A percentile compares a stretch with the other conserved stretches of the same genome.
These are phyloP conservation scores for Rhodotorula kratochvilovae DNA, from an alignment of 768 basidiomycete genomes.

Conservation along the genomic window DNA sequence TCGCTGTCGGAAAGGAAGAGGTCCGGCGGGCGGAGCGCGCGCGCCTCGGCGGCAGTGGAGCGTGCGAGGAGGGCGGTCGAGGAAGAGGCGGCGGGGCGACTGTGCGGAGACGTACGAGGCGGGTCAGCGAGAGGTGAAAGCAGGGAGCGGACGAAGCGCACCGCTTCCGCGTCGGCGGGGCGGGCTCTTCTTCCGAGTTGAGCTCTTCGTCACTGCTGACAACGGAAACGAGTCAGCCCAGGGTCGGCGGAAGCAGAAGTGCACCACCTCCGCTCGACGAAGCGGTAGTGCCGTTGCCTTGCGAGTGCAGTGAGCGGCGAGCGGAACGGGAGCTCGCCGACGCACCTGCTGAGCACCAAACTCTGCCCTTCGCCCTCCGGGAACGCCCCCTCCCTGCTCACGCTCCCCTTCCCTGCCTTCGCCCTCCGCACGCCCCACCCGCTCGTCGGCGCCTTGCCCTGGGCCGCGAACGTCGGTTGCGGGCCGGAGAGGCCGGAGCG, in stretches of 20 bases:
- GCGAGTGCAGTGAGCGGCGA: no score
- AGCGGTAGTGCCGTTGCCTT: not conserved
- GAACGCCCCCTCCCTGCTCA: conserved; percentile 14
- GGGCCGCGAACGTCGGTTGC: not conserved
- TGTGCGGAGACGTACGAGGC: not conserved
- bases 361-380: conserved; percentile 1
- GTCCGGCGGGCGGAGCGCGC: not conserved
- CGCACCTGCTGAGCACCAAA: not conserved
- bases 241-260: no score
- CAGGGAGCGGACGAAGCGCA: not conserved
- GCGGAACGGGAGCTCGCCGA: not conserved
- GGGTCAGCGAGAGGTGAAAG: not conserved
- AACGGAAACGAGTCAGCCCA: not conserved
- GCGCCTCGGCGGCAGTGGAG: not conserved
- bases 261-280: not conserved
- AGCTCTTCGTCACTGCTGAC: not conserved
- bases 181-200: not conserved
- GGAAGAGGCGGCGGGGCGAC: not conserved
- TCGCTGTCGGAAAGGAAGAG: not conserved
- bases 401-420: conserved; percentile 1
- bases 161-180: not conserved
- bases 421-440: conserved; percentile 11
- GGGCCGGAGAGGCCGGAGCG: conserved; percentile 6
- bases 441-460: conserved; percentile 18
- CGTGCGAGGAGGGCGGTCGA: not conserved